Base-by-base conservation (phyloP, 179 eudicot species). In the Carnegiea gigantea region DNA sequence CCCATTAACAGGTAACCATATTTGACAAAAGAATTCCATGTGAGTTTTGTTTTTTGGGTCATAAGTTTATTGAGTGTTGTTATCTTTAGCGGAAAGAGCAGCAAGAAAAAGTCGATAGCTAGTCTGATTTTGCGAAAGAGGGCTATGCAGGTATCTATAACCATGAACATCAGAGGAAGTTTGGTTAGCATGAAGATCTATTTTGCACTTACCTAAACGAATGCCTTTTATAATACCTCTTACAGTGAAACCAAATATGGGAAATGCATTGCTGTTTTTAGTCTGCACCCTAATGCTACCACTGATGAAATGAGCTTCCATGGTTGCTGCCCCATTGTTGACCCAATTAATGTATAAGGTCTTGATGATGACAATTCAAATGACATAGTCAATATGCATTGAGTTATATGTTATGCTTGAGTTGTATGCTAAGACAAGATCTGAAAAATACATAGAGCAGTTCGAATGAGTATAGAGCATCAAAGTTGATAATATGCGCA, bases 231-330 rank as follows among this genome's bases (percentile, higher is more conserved):
- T 54, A 14, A 21, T 46, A 13, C 74, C 59, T 64, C n/a, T 71
- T 88, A 84, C 88, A 93, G 97, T 93, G 84, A 91, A 90, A 84
- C 92, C 98, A 1, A 73, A 73, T 30, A 92, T 89, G 82, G 98
- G 98, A 6, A 95, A 93, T 24, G 97, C 98, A 18, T 80, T 95
- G 88, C 87, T 95, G 87, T 95, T 95, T 85, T 90, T 83, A 93
- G 98, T 87, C 97, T 95, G 67, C 93, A 89, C 82, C 90, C 91
- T 3, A 77, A 93, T 57, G 91, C 93, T 53, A 89, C 92, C 10
- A 85, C 91, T 1, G 98, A 93, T 70, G 28, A 80, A 21, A 8
- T 81, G 77, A 92, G 98, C 90, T 82, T 82, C 36, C 92, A 90
- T 62, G 92, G 90, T 59, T 86, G 90, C 86, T 88, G 90, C 82